phyloP scores from a whole-genome alignment of 2,329 filamentous ascomycete genomes.

The Bipolaris bicolor region DNA sequence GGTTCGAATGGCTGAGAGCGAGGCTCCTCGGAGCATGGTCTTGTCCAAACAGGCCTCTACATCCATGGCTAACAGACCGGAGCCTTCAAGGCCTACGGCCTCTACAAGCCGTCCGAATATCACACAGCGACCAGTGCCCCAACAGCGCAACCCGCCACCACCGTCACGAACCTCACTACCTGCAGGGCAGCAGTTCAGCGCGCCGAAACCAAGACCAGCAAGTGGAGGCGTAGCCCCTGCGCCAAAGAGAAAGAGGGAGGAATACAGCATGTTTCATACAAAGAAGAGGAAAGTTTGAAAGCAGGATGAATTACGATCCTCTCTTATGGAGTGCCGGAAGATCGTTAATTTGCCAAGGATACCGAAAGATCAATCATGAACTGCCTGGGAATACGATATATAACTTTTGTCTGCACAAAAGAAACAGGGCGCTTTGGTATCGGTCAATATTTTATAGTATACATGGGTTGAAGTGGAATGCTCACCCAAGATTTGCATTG shows the following conservation, averaged over 20 bases:
- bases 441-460: not conserved
- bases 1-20: conserved; percentile 39
- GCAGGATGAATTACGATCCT: too few species aligned
- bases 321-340: not conserved
- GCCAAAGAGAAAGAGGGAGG: conserved; percentile 27
- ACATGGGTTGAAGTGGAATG: not conserved
- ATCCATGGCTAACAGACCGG: conserved; percentile 20
- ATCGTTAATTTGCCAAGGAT: not conserved
- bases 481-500: not conserved
- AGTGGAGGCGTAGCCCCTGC: conserved; percentile 17
- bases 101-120: conserved; percentile 27
- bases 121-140: conserved; percentile 29
- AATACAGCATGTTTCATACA: conserved; percentile 29
- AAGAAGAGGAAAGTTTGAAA: conserved; percentile 22
- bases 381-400: not conserved
- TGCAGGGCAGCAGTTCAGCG: conserved; percentile 38
- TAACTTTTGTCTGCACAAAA: not conserved
- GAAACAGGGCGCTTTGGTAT: not conserved
- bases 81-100: conserved; percentile 10
- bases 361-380: not conserved
- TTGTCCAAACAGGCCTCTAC: conserved; percentile 36
- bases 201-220: conserved; percentile 30
- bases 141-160: conserved; percentile 17
- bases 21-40: conserved; percentile 32
- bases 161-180: conserved; percentile 33